Base-by-base conservation (phyloP, 225 moss, liverwort and hornwort genomes). In the Pleurozium schreberi region DNA sequence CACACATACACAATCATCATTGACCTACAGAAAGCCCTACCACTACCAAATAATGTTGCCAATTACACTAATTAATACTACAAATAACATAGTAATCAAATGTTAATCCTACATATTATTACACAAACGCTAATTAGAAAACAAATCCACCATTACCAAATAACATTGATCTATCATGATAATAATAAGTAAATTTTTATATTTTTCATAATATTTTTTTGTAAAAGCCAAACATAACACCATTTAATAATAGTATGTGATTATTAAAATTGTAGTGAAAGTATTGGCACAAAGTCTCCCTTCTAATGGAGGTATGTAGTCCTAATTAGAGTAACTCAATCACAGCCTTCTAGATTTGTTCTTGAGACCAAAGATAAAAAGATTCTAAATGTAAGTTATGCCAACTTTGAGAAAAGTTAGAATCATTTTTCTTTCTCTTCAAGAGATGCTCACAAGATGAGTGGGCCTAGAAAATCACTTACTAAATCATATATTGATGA, bases 241-340 rank as follows among this genome's bases (percentile, higher is more conserved):
- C 0, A 47, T 18, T 73, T 16, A 47, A 7, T 3, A 1, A 31
- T 2, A 74, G 7, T 18, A 4, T 47, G 9, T 0, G 0, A 2
- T 7, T 30, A 74, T 1, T 11, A 31, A 30, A 19, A 30, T 47
- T 74, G 30, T 31, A 7, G 19, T 0, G 31, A 18, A 30, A 43
- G 1, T 16, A 53, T n/a, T n/a, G n/a, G n/a, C n/a, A n/a, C n/a
- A n/a, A n/a, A n/a, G n/a, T n/a, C n/a, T n/a, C n/a, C n/a, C n/a
- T n/a, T n/a, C n/a, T n/a, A n/a, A n/a, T n/a, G n/a, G n/a, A n/a
- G n/a, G n/a, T n/a, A n/a, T n/a, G n/a, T n/a, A n/a, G n/a, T n/a
- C n/a, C n/a, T n/a, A n/a, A n/a, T n/a, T n/a, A n/a, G n/a, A n/a
- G n/a, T n/a, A n/a, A n/a, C n/a, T n/a, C n/a, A n/a, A n/a, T n/a